Base-by-base conservation (phyloP, 73 alveolate species). In the Paramecium sonneborni region DNA sequence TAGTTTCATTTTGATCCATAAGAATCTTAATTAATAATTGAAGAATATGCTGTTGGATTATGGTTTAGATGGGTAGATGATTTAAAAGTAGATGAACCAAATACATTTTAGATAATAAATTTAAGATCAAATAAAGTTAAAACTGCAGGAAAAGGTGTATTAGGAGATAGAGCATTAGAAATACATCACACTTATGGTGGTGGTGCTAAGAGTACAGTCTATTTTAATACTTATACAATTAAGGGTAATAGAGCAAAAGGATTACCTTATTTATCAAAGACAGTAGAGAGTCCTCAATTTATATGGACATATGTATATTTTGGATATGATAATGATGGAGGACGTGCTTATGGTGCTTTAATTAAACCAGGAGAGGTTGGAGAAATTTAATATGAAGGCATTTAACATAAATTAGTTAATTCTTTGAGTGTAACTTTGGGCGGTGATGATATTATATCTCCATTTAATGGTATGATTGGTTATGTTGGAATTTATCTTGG, bases 21-120 rank as follows among this genome's bases (percentile, higher is more conserved):
- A 43, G 90, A 79, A 44, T 38, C 76, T 18, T 79, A 79, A 79
- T 79, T 79, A 21, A 30, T 79, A 2, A 12, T 79, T 12, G 90
- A 79, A 24, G 90, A 79, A 79, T 79, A 79, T 23, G 69, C 90
- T 3, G 55, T 79, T 20, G 90, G 74, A n/a, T 32, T 32, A 23
- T 79, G 90, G 90, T 79, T 79, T 34, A 79, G 90, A 46, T 79
- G 90, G 90, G n/a, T 79, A 8, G 90, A 79, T 41, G 90, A 79
- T 21, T 24, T 79, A 18, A 79, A 79, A 79, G 69, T 79, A 8
- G 90, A 79, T 23, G 69, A 39, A 43, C 62, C 74, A 39, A 79
- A 79, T 44, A 79, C 90, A 43, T 79, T 79, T 34, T 79, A 79
- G 55, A 23, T 79, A 44, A 30, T 79, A 8, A 79, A 79, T 79